Percentiles rank a stretch among this genome's conserved stretches.
phyloP scores from a whole-genome alignment of 257 asterid species.

The Primulina eburnea region DNA sequence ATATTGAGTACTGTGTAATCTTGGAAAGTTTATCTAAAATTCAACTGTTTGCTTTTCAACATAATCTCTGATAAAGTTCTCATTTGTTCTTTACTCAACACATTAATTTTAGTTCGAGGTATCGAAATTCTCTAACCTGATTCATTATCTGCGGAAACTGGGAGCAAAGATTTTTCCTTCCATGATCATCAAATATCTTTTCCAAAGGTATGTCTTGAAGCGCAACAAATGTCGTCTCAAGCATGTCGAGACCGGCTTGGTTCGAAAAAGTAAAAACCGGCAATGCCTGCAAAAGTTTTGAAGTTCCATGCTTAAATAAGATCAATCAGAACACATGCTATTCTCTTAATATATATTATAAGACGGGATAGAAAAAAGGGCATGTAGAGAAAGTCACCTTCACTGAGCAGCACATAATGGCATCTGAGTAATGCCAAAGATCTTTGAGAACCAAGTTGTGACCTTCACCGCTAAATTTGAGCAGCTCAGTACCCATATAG shows the following conservation, averaged over 20 bases:
- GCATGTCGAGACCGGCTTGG: conserved; percentile 97
- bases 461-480: conserved; percentile 55
- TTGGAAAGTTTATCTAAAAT: too few species aligned
- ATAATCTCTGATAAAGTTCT: too few species aligned
- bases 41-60: too few species aligned
- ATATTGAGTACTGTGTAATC: too few species aligned
- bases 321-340: conserved; percentile 4
- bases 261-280: conserved; percentile 84
- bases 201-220: conserved; percentile 82
- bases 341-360: too few species aligned
- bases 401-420: conserved; percentile 82
- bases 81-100: too few species aligned
- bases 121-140: conserved; percentile 46
- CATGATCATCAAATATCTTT: conserved; percentile 83
- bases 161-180: conserved; percentile 66
- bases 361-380: background rate
- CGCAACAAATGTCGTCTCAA: conserved; percentile 84
- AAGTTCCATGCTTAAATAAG: conserved; percentile 6
- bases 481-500: conserved; percentile 70
- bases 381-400: conserved; percentile 40
- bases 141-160: conserved; percentile 83
- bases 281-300: conserved; percentile 48
- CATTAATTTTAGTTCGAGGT: too few species aligned
- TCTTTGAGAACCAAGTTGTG: conserved; percentile 64
- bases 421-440: conserved; percentile 78